Base-by-base conservation (phyloP, 306 rosid species). In the Gleditsia sinensis region DNA sequence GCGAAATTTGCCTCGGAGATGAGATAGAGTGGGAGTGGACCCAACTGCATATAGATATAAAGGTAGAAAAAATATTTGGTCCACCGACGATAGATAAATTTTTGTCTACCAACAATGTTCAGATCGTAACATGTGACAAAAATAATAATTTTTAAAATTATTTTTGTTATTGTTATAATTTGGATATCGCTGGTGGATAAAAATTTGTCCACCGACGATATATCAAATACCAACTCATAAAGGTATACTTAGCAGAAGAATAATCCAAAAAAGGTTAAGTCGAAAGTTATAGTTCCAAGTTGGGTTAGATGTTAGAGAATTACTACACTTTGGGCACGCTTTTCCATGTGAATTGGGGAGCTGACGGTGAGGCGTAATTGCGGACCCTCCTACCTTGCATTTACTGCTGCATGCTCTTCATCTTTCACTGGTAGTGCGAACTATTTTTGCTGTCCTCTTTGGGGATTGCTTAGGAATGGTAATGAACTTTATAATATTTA, bases 331-430 rank as follows among this genome's bases (percentile, higher is more conserved):
- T 25, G 67, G 30, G 78, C 75, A 85, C 92, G 75, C 79, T 71
- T 62, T 61, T 71, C 86, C 76, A 87, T 69, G 72, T 59, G 77
- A 83, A 82, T 87, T 79, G 82, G 66, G 66, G 75, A 77, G 82
- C 53, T 76, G 75, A 78, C 75, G 67, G 76, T 78, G 79, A 65
- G 76, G 68, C 30, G 23, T 34, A 56, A 60, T 28, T 62, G 43
- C 36, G 24, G 36, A 37, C 63, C 53, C 49, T 28, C 9, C 61
- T 36, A 1, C 25, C 37, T 17, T 72, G 81, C 36, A 40, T 48
- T 33, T 16, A 49, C 48, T 71, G 75, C 48, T 48, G 42, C 75
- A 48, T 24, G 51, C 3, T 74, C n/a, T 42, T 61, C 37, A 37
- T 49, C 20, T 24, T 34, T 36, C 48, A 12, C 34, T 45, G n/a